Conservation (phyloP, 495 filamentous ascomycete species). For the Hyaloscypha hepaticicola region DNA sequence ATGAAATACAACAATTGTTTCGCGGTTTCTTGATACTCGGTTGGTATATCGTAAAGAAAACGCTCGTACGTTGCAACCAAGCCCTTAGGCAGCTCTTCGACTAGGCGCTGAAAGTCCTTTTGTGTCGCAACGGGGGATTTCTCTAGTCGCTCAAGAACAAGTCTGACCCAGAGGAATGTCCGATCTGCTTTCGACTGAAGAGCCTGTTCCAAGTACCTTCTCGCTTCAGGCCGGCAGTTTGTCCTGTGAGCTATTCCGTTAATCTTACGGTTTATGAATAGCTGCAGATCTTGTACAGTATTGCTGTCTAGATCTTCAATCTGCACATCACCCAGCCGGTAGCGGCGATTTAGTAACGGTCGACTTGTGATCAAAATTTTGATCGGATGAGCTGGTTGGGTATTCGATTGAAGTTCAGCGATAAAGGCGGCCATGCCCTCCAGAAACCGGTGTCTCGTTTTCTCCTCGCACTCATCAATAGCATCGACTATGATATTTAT, state of each 20-base stretch:
- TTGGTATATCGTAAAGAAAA: constrained; percentile 21
- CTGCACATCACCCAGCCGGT: not conserved
- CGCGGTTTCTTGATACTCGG: not conserved
- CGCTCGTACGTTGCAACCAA: constrained; percentile 24
- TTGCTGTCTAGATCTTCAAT: not conserved
- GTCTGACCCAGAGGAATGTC: constrained; percentile 32
- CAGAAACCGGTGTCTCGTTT: constrained; percentile 22
- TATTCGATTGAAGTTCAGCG: not conserved
- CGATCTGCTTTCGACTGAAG: constrained; percentile 25
- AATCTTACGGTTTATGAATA: constrained; percentile 2
- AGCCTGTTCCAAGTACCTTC: constrained; percentile 17
- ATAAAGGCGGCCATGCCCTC: constrained; percentile 17
- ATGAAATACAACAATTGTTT: not conserved
- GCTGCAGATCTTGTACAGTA: not conserved
- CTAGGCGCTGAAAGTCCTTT: constrained; percentile 24
- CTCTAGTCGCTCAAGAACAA: constrained; percentile 27
- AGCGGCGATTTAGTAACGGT: not conserved
- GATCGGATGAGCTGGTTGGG: not conserved
- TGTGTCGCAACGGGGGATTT: constrained; percentile 5
- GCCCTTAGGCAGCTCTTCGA: constrained; percentile 22
- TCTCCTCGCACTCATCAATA: constrained; percentile 33
- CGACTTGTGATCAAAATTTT: not conserved
- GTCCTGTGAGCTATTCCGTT: constrained; percentile 19
- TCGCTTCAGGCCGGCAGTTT: constrained; percentile 9
- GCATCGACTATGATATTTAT: constrained; percentile 32